Evolutionary conservation across 257 asterid species (phyloP), one percentile per base, ranked within the genome.

Genomic region (Solanum pennellii): DNA sequence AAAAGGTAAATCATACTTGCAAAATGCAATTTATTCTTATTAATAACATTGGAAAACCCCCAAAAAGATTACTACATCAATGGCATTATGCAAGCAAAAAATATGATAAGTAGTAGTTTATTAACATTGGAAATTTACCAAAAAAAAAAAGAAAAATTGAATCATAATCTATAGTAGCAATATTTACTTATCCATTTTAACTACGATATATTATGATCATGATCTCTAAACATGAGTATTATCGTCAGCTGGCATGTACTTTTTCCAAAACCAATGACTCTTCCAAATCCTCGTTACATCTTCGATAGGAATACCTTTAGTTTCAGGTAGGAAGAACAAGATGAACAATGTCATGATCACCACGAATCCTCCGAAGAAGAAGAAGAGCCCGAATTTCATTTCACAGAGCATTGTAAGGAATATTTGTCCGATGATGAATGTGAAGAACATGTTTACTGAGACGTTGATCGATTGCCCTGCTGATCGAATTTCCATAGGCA

Each of bases 401-500:
- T 88, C 92, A 90, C 99, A 96, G 9, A 96, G 92, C 99, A 96
- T 91, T 1, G 89, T 85, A 87, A 96, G 79, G 91, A 96, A 96
- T 25, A 91, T 88, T 71, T 96, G 99, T 1, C 98, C 99, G 3
- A 94, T 91, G 0, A 85, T 20, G 33, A 96, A 96, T 0, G 99
- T 96, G 89, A 93, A 93, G 7, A 94, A 71, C 98, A 96, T 94
- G 93, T 96, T 96, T 31, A 96, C 98, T 0, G 95, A 92, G 0
- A 96, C 98, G 13, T 87, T 94, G 2, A 96, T 41, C 80, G 96
- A 93, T 84, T 94, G 98, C 0, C 98, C 98, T 6, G 98, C 98
- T 0, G 98, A 96, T 33, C 98, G 91, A 21, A 96, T 92, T 79
- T 96, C 98, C 0, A 96, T 85, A 1, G 98, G 97, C 89, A 95